These are phyloP conservation scores for Zea luxurians DNA, from an alignment of 176 grass and related monocot species.

Conservation along the genomic window DNA sequence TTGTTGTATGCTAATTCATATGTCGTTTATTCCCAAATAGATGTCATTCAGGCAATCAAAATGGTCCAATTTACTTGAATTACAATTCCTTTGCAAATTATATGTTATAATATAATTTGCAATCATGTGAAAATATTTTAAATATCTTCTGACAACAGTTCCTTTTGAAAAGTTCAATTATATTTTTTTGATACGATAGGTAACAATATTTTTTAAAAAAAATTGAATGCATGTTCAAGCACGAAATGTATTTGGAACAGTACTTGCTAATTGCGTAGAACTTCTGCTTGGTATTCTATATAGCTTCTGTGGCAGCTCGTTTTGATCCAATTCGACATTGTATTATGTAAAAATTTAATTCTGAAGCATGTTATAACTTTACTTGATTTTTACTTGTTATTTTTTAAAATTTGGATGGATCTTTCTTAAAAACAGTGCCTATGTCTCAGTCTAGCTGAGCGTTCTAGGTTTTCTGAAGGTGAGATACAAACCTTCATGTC, in stretches of 20 bases:
- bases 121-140: not conserved
- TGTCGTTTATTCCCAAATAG: not conserved
- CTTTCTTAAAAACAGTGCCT: conserved; percentile 60
- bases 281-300: conserved; percentile 13
- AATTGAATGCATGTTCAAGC: not conserved
- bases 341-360: conserved; percentile 2
- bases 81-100: not conserved
- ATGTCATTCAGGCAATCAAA: not conserved
- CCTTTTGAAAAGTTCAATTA: not conserved
- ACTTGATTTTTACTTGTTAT: conserved; percentile 25
- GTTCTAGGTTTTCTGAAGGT: conserved; percentile 93
- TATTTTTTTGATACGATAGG: not conserved
- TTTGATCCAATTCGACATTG: not conserved
- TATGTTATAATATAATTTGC: not conserved
- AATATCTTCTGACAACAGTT: not conserved
- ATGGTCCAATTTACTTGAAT: not conserved
- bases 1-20: conserved; percentile 1
- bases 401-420: conserved; percentile 33
- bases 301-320: not conserved
- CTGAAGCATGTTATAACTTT: conserved; percentile 17
- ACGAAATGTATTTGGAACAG: not conserved
- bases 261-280: not conserved
- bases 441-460: conserved; percentile 74
- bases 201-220: not conserved
- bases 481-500: conserved; percentile 98